These are phyloP conservation scores for Carex parvula DNA, from an alignment of 176 grass and related monocot species.

Conservation along the genomic window DNA sequence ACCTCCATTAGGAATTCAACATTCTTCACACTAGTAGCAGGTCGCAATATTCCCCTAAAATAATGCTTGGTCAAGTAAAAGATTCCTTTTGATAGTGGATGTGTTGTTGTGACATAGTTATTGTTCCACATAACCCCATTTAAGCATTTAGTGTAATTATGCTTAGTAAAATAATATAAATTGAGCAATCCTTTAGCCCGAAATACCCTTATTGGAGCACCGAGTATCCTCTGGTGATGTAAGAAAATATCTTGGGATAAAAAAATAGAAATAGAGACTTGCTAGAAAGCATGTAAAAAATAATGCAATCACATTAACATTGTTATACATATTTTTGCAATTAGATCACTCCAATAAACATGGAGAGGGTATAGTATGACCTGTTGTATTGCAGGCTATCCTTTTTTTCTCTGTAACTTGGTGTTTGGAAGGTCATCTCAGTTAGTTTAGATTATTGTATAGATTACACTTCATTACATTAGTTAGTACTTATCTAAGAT, in stretches of 20 bases:
- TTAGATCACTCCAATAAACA: background rate
- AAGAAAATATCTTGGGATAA: background rate
- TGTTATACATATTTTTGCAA: background rate
- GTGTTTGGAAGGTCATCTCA: background rate
- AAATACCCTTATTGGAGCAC: background rate
- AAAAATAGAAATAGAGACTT: background rate
- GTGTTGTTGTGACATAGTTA: background rate
- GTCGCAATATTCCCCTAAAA: slow-evolving; percentile 73
- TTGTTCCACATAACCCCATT: background rate
- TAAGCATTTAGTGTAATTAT: background rate
- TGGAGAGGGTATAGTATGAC: background rate
- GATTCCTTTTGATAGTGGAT: background rate
- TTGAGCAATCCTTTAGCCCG: background rate
- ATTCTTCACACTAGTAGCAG: slow-evolving; percentile 66
- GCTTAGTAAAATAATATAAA: background rate
- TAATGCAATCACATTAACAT: background rate
- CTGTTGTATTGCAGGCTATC: background rate
- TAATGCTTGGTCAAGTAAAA: background rate
- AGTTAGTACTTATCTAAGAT: background rate
- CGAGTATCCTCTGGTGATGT: background rate
- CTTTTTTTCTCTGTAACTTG: background rate
- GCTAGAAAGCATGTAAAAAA: background rate
- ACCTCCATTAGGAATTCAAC: slow-evolving; percentile 73
- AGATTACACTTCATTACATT: background rate
- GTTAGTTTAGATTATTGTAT: background rate